Percentiles rank a stretch among this genome's conserved stretches.
Conservation (phyloP, 1,139 yeast genomes). For the Eremothecium cymbalariae region DNA sequence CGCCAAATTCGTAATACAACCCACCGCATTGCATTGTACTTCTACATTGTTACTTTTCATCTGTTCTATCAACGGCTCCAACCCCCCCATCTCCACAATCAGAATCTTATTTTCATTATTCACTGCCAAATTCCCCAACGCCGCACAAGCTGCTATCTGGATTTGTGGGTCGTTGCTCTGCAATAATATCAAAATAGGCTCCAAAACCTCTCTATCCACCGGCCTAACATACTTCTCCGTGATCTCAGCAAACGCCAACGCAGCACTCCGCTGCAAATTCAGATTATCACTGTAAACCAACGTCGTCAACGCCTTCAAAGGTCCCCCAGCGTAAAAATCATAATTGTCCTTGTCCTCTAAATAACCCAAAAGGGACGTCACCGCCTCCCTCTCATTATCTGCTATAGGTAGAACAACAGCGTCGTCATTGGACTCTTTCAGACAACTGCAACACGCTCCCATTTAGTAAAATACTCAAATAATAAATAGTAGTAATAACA, state of each 20-base stretch:
- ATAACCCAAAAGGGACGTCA: slow-evolving; percentile 77
- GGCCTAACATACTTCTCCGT: slow-evolving; percentile 93
- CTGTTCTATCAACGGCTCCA: slow-evolving; percentile 91
- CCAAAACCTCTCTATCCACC: slow-evolving; percentile 83
- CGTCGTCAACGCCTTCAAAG: slow-evolving; percentile 81
- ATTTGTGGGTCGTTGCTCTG: slow-evolving; percentile 90
- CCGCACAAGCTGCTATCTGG: slow-evolving; percentile 98
- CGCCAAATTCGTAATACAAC: slow-evolving; percentile 95
- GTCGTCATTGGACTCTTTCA: slow-evolving; percentile 37
- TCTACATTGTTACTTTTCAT: slow-evolving; percentile 97
- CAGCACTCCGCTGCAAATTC: slow-evolving; percentile 94
- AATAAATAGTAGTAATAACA: too few species aligned
- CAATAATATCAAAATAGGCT: slow-evolving; percentile 80
- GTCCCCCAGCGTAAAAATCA: slow-evolving; percentile 89
- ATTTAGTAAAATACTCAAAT: too few species aligned
- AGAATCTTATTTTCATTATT: slow-evolving; percentile 88
- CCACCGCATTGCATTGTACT: slow-evolving; percentile 98
- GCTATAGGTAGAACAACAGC: slow-evolving; percentile 79
- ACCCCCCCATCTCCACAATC: slow-evolving; percentile 96
- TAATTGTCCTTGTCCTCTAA: slow-evolving; percentile 60
- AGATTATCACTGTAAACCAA: slow-evolving; percentile 90
- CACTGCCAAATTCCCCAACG: slow-evolving; percentile 93
- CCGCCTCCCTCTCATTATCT: slow-evolving; percentile 97
- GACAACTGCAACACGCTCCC: slow-evolving; percentile 66
- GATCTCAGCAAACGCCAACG: slow-evolving; percentile 95